Percentiles rank a stretch among this genome's conserved stretches.
phyloP scores from a whole-genome alignment of 306 rosid genomes.

The Sindora glabra region DNA sequence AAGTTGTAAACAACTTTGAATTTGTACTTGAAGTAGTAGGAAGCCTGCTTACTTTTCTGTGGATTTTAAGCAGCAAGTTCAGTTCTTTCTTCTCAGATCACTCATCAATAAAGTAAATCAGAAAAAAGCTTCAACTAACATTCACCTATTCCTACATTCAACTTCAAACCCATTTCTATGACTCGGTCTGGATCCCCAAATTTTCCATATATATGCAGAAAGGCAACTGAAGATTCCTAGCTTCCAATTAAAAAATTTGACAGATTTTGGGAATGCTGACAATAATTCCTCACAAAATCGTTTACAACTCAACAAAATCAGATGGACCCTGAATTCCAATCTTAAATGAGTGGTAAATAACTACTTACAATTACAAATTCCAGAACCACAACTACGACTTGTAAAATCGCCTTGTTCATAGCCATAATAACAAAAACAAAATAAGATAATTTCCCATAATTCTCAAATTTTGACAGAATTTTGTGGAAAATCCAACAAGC shows the following conservation, averaged over 20 bases:
- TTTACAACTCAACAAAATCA: background rate
- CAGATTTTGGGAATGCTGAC: background rate
- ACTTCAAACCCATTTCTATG: background rate
- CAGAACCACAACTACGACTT: background rate
- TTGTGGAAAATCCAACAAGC: too few species aligned
- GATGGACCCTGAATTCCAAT: background rate
- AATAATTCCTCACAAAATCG: too few species aligned
- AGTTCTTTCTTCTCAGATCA: background rate
- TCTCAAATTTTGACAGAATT: too few species aligned
- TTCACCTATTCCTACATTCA: too few species aligned
- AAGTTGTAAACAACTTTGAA: background rate
- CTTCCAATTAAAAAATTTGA: background rate
- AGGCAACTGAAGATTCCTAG: background rate
- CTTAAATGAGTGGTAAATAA: background rate
- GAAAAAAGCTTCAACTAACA: background rate
- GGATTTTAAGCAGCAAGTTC: background rate
- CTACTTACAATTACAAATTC: background rate
- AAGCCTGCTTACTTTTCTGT: background rate
- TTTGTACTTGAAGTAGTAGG: background rate
- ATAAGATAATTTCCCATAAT: conserved; percentile 72
- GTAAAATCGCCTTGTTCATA: background rate
- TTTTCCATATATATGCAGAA: background rate
- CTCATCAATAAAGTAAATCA: background rate
- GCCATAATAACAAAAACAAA: background rate
- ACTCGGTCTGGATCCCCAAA: background rate